Conservation (phyloP, 805 yeast species). For the Yamadazyma paraphyllophila region DNA sequence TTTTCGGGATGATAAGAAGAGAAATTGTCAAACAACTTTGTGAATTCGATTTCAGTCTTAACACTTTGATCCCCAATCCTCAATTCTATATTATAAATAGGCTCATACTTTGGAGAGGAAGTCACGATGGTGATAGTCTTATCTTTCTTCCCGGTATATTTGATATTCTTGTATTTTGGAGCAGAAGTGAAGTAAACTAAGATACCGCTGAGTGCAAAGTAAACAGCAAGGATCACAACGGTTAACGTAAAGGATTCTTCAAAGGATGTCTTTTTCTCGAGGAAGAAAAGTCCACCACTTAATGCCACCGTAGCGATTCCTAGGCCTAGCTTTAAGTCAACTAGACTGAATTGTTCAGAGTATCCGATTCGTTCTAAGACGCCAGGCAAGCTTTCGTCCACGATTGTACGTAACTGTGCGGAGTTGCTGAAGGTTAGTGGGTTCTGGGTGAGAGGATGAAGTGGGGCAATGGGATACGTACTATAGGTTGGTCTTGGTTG, state of each 20-base stretch:
- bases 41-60: conserved; percentile 30
- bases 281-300: conserved; percentile 45
- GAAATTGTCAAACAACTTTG: conserved; percentile 44
- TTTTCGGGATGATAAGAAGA: conserved; percentile 39
- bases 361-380: conserved; percentile 45
- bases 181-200: conserved; percentile 31
- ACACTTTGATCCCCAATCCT: conserved; percentile 21
- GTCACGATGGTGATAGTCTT: conserved; percentile 40
- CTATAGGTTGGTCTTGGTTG: conserved; percentile 25
- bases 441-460: background rate
- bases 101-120: conserved; percentile 43
- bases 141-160: conserved; percentile 44
- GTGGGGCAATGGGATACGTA: conserved; percentile 17
- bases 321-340: conserved; percentile 48
- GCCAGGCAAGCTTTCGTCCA: conserved; percentile 48
- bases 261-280: conserved; percentile 50
- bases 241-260: conserved; percentile 37
- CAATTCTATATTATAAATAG: conserved; percentile 41
- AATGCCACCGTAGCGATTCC: conserved; percentile 47
- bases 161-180: conserved; percentile 41
- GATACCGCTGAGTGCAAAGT: conserved; percentile 34
- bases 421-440: conserved; percentile 36
- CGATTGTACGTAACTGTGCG: conserved; percentile 44
- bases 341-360: conserved; percentile 43
- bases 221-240: conserved; percentile 33